These are phyloP conservation scores for Xanthoceras sorbifolium DNA, from an alignment of 345 rosid genomes.

Conservation along the genomic window DNA sequence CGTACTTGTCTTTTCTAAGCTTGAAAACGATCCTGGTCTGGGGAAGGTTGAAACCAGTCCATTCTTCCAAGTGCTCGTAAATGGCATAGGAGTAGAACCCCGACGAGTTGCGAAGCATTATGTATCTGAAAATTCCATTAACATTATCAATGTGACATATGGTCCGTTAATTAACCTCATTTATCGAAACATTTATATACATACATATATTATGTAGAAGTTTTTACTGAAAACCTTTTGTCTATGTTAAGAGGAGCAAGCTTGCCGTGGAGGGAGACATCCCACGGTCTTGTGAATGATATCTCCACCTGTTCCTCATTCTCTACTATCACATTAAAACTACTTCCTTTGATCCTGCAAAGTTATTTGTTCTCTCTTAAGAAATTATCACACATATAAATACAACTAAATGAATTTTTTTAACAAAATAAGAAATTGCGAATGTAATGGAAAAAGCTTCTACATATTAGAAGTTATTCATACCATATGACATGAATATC, in stretches of 20 bases:
- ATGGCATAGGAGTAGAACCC: conserved; percentile 85
- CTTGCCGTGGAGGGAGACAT: conserved; percentile 31
- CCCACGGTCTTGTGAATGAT: conserved; percentile 57
- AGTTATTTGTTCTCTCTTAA: neutral
- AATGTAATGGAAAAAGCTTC: too few species aligned
- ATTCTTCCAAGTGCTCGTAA: conserved; percentile 66
- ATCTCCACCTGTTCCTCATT: conserved; percentile 63
- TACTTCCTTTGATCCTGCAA: conserved; percentile 49
- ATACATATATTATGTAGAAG: neutral
- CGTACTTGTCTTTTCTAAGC: conserved; percentile 80
- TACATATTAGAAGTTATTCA: too few species aligned
- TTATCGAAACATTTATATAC: neutral
- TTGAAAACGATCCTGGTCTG: conserved; percentile 80
- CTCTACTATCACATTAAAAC: conserved; percentile 44
- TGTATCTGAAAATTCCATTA: conserved; percentile 46
- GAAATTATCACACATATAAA: neutral
- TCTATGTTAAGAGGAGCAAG: conserved; percentile 60
- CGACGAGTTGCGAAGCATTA: conserved; percentile 63
- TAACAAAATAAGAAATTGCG: too few species aligned
- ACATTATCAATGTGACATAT: neutral
- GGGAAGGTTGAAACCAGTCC: conserved; percentile 83
- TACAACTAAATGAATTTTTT: neutral
- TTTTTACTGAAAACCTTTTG: conserved; percentile 38
- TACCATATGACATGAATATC: too few species aligned
- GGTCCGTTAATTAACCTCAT: neutral